A percentile compares a stretch with the other conserved stretches of the same genome.
Evolutionary conservation across 139 green algal genomes (phyloP).

Genomic region (Chlamydomonas schloesseri): DNA sequence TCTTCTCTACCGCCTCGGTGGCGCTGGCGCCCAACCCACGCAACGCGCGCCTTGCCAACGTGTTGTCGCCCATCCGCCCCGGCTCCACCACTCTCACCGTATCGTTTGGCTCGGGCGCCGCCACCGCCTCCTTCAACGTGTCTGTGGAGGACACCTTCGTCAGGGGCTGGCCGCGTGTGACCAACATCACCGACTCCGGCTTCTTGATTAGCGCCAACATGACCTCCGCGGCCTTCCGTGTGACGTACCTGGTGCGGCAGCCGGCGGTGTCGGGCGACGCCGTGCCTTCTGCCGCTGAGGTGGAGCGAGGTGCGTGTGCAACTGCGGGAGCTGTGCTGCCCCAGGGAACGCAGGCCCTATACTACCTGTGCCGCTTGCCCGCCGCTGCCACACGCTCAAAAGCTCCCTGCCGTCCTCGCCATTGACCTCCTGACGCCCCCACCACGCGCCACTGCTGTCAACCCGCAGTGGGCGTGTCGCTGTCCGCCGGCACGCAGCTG

Average conservation of each 20-base stretch:
- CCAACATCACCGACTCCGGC: slow-evolving; percentile 15
- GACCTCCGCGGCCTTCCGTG: slow-evolving; percentile 32
- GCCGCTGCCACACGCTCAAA: no score
- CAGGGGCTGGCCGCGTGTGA: slow-evolving; percentile 43
- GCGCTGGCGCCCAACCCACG: slow-evolving; percentile 35
- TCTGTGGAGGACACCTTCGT: slow-evolving; percentile 57
- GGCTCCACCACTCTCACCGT: slow-evolving; percentile 38
- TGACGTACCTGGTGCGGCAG: slow-evolving; percentile 34
- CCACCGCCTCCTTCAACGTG: slow-evolving; percentile 13
- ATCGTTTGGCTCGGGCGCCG: slow-evolving; percentile 12
- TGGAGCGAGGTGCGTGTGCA: slow-evolving; percentile 22
- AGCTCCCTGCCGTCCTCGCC: no score
- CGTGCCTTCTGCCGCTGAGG: not conserved
- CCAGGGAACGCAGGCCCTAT: no score
- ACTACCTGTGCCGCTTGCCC: no score
- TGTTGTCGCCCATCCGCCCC: slow-evolving; percentile 20
- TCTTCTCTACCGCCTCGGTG: slow-evolving; percentile 18
- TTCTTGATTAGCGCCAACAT: slow-evolving; percentile 49
- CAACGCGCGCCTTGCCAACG: slow-evolving; percentile 23
- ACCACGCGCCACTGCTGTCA: no score
- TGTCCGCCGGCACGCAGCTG: not conserved
- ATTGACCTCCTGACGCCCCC: no score
- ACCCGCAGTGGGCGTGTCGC: slow-evolving; percentile 32
- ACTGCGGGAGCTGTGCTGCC: no score
- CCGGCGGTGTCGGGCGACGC: not conserved